phyloP scores from a whole-genome alignment of 805 yeast species.

The Blastobotrys robertii region DNA sequence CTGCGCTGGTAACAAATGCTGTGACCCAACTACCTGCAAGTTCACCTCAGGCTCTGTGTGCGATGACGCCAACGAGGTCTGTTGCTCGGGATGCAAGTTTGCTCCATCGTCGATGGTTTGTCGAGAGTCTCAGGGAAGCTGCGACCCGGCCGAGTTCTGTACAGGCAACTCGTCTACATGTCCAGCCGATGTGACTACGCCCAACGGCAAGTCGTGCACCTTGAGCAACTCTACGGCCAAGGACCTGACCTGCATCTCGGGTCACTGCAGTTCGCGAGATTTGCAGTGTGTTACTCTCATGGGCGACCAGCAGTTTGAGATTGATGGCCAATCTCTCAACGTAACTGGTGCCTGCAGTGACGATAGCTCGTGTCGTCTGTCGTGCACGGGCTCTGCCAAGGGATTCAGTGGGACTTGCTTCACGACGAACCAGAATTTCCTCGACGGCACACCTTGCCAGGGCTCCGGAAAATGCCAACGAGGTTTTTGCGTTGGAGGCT shows the following conservation, averaged over 20 bases:
- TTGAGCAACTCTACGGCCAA: constrained; percentile 7
- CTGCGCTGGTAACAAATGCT: constrained; percentile 23
- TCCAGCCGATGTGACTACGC: constrained; percentile 21
- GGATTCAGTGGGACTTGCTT: constrained; percentile 20
- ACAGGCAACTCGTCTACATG: constrained; percentile 27
- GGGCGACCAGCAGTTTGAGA: constrained; percentile 15
- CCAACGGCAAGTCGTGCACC: constrained; percentile 23
- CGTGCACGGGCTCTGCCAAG: constrained; percentile 12
- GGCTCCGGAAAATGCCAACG: constrained; percentile 21
- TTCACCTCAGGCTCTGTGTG: constrained; percentile 22
- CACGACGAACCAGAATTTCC: constrained; percentile 22
- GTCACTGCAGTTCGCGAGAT: constrained; percentile 29
- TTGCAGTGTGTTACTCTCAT: constrained; percentile 25
- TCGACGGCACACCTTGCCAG: constrained; percentile 29
- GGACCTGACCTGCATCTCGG: constrained; percentile 21
- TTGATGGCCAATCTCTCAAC: constrained; percentile 17
- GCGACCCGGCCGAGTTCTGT: constrained; percentile 28
- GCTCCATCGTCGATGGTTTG: constrained; percentile 23
- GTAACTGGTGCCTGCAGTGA: constrained; percentile 23
- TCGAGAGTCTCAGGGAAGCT: constrained; percentile 25
- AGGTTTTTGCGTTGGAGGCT: constrained; percentile 26
- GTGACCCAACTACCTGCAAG: constrained; percentile 27
- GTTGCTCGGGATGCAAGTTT: constrained; percentile 26
- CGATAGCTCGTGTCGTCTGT: constrained; percentile 20
- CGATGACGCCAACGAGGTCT: constrained; percentile 25